A percentile compares a stretch with the other conserved stretches of the same genome.
These are phyloP conservation scores for Paecilomyces formosus DNA, from an alignment of 2,329 filamentous ascomycete species.

Conservation along the genomic window DNA sequence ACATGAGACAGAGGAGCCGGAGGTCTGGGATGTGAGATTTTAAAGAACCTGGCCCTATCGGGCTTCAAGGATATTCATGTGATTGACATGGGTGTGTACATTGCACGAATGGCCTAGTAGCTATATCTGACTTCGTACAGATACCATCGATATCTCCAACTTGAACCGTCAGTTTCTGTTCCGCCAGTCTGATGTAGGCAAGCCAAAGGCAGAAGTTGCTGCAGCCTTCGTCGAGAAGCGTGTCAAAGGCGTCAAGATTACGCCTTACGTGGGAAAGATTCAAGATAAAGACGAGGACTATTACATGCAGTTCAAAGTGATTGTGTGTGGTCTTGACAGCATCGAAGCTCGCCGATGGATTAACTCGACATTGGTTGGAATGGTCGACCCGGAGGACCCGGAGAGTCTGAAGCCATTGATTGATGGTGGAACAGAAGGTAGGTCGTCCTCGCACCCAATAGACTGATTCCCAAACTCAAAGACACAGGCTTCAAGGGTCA, in stretches of 20 bases:
- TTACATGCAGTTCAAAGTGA: constrained; percentile 92
- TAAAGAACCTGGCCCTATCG: constrained; percentile 92
- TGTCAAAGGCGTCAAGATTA: constrained; percentile 86
- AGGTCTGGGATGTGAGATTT: constrained; percentile 88
- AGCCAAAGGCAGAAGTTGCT: constrained; percentile 87
- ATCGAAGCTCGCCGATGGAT: constrained; percentile 99
- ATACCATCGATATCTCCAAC: constrained; percentile 98
- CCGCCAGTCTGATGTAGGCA: constrained; percentile 82
- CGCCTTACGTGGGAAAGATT: constrained; percentile 86
- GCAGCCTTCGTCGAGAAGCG: constrained; percentile 84
- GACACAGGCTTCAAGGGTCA: constrained; percentile 84
- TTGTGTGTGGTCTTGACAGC: constrained; percentile 92
- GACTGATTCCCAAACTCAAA: constrained; percentile 6
- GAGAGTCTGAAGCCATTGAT: constrained; percentile 90
- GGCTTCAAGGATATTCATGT: constrained; percentile 97
- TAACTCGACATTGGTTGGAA: constrained; percentile 82
- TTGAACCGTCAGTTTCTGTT: constrained; percentile 97
- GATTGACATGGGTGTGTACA: constrained; percentile 83
- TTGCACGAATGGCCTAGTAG: neutral
- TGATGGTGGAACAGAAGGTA: constrained; percentile 89
- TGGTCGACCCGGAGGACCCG: constrained; percentile 75
- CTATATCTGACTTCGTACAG: constrained; percentile 38
- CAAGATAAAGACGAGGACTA: constrained; percentile 95
- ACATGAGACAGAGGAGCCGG: constrained; percentile 67
- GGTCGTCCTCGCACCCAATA: neutral